These are phyloP conservation scores for Ogataea parapolymorpha DNA, from an alignment of 805 yeast genomes.

Conservation along the genomic window DNA sequence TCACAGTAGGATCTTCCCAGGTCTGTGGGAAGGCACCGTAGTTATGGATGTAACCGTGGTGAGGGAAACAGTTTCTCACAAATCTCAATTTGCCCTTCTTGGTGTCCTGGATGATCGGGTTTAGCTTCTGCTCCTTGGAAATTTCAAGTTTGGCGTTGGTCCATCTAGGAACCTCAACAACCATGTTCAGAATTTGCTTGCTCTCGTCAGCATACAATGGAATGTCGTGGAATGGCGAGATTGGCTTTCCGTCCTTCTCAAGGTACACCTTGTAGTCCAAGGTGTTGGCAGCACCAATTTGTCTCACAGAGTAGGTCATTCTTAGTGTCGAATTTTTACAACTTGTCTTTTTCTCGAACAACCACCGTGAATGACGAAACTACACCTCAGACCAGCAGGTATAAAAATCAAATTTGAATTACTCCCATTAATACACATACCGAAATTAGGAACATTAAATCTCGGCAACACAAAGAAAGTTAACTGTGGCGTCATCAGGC, in stretches of 20 bases:
- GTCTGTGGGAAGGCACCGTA: conserved; percentile 98
- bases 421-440: neutral
- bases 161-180: conserved; percentile 99
- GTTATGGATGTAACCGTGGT: conserved; percentile 97
- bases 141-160: conserved; percentile 96
- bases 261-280: conserved; percentile 88
- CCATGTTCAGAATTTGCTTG: conserved; percentile 70
- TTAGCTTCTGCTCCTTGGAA: conserved; percentile 74
- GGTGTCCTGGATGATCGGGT: conserved; percentile 96
- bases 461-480: conserved; percentile 23
- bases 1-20: conserved; percentile 71
- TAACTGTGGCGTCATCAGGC: conserved; percentile 17
- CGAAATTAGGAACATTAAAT: conserved; percentile 3
- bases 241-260: conserved; percentile 90
- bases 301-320: conserved; percentile 85
- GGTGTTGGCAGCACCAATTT: conserved; percentile 93
- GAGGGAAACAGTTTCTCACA: conserved; percentile 97
- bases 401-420: neutral
- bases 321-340: neutral
- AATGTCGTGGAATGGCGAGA: conserved; percentile 93
- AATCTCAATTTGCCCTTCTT: conserved; percentile 95
- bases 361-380: neutral
- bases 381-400: conserved; percentile 2
- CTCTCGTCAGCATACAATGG: conserved; percentile 93
- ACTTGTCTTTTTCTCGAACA: conserved; percentile 7